Evolutionary conservation across 768 basidiomycete genomes (phyloP), one percentile per base, ranked within the genome.

Genomic region (Suillus luteus): DNA sequence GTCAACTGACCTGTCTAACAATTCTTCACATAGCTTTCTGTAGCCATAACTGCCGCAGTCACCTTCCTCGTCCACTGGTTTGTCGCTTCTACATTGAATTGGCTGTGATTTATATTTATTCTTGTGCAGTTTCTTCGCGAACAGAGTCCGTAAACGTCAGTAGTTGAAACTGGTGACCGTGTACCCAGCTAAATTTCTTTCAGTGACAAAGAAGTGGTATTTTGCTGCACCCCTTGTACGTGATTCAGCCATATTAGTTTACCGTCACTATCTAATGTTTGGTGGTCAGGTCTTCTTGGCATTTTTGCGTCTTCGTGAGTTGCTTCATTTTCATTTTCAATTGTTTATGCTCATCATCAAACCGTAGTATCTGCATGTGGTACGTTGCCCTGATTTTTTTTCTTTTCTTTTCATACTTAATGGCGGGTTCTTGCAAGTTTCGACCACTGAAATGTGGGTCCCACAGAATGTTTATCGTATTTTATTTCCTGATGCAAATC

Each of bases 11-110:
- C 6, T 5, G 22, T 58, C 49, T 11, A 1, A 59, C 15, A 4
- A 10, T 2, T 17, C 31, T 12, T 52, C 58, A 17, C 4, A 51
- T 55, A 75, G 74, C 72, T 75, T 19, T 75, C 74, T 37, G 74
- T 75, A 14, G 74, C 74, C 1, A 67, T 75, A 8, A 75, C 74
- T 4, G 74, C 74, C 3, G 17, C 41, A 10, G 64, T 75, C n/a
- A 75, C 74, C 0, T 75, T 75, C 62, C 66, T 77, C 60, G 74
- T 75, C 35, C 74, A 75, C n/a, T 76, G 74, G 74, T 74, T 1
- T 2, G 73, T 60, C 48, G 44, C 33, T 17, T 2, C 24, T 59
- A 10, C 31, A 17, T 24, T 1, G 11, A 17, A 35, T 1, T 43
- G 5, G 15, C 6, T 17, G 17, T 8, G 24, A 41, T 38, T 58